A percentile compares a stretch with the other conserved stretches of the same genome.
phyloP scores from a whole-genome alignment of 352 stramenopile genomes.

The Phytophthora tentaculata region DNA sequence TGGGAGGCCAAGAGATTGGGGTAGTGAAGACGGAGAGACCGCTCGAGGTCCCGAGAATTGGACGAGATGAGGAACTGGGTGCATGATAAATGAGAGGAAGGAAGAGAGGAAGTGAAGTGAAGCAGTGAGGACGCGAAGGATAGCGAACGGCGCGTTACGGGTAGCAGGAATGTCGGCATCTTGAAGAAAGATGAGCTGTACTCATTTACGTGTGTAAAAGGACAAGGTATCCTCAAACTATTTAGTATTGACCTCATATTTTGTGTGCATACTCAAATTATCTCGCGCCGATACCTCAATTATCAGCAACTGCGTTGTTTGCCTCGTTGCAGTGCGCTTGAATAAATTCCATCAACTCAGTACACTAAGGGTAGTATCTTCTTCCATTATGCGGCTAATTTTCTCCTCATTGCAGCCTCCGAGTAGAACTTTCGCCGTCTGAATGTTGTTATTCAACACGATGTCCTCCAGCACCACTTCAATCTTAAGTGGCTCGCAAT shows the following conservation, averaged over 20 bases:
- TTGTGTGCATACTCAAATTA: slow-evolving; percentile 2
- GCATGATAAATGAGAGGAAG: not conserved
- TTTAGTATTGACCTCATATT: too few species aligned
- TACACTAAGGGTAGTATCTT: too few species aligned
- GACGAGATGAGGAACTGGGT: slow-evolving; percentile 30
- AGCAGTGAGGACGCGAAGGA: slow-evolving; percentile 33
- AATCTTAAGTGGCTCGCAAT: too few species aligned
- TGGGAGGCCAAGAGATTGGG: slow-evolving; percentile 39
- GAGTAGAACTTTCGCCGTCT: too few species aligned
- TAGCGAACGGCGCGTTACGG: slow-evolving; percentile 42
- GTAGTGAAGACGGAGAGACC: slow-evolving; percentile 30
- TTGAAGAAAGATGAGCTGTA: slow-evolving; percentile 3
- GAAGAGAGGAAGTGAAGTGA: slow-evolving; percentile 10
- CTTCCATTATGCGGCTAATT: too few species aligned
- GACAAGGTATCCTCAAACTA: not conserved
- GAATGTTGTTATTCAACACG: too few species aligned
- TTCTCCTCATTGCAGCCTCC: too few species aligned
- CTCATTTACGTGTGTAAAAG: not conserved
- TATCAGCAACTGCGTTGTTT: too few species aligned
- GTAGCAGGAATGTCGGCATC: slow-evolving; percentile 45
- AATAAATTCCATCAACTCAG: too few species aligned
- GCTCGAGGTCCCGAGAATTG: slow-evolving; percentile 32
- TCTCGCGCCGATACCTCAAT: too few species aligned
- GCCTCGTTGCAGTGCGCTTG: too few species aligned
- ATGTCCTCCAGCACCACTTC: too few species aligned